Evolutionary conservation across 108 stramenopile species (phyloP).

Genomic region (Skeletonema marinoi): DNA sequence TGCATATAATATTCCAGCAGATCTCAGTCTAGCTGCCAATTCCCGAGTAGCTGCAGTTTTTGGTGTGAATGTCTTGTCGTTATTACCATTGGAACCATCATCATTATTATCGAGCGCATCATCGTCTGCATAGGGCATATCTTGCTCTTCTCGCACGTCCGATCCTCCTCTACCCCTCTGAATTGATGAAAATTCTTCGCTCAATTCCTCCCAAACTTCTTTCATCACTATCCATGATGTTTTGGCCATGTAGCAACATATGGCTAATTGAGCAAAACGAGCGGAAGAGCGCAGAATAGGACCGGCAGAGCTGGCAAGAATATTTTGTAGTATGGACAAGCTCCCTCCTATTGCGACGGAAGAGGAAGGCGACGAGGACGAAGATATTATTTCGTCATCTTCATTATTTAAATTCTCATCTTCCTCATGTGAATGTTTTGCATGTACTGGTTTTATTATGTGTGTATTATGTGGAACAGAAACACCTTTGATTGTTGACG

Average conservation of each 20-base stretch:
- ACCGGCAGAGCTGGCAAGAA: constrained; percentile 2
- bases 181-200: constrained; percentile 16
- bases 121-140: constrained; percentile 35
- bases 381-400: not conserved
- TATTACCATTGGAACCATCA: not conserved
- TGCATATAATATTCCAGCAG: constrained; percentile 36
- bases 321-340: constrained; percentile 12
- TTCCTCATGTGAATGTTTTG: not conserved
- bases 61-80: constrained; percentile 1
- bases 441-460: not conserved
- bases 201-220: constrained; percentile 45
- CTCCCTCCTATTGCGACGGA: not conserved
- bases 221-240: constrained; percentile 25
- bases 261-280: constrained; percentile 22
- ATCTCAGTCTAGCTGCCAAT: constrained; percentile 25
- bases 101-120: constrained; percentile 11
- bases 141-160: constrained; percentile 46
- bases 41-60: constrained; percentile 30
- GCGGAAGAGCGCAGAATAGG: constrained; percentile 20
- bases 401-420: not conserved
- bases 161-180: not conserved
- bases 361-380: not conserved
- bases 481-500: not conserved
- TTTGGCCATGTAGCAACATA: constrained; percentile 25
- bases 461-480: not conserved